Evolutionary conservation across 768 basidiomycete species (phyloP).

Genomic region (Ramaria sp.): DNA sequence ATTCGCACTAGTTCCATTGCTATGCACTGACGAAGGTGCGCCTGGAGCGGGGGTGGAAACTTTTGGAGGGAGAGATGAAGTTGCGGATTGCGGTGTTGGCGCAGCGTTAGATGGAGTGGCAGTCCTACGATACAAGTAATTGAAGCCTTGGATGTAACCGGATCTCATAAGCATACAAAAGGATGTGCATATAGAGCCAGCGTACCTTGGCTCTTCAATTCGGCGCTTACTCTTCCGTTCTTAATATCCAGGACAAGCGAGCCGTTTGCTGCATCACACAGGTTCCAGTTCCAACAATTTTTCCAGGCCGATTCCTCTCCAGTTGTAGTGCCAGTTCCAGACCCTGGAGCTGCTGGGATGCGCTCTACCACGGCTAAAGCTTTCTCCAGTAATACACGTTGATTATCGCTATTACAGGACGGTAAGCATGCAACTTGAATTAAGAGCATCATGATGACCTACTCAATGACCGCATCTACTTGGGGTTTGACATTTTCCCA

Average conservation of each 20-base stretch:
- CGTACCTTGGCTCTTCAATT: slow-evolving; percentile 85
- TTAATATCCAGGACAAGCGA: slow-evolving; percentile 80
- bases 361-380: slow-evolving; percentile 77
- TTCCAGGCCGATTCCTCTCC: slow-evolving; percentile 95
- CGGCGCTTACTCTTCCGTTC: slow-evolving; percentile 86
- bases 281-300: slow-evolving; percentile 98
- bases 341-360: slow-evolving; percentile 42
- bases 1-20: slow-evolving; percentile 24
- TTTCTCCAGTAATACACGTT: slow-evolving; percentile 81
- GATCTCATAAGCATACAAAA: neutral
- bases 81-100: slow-evolving; percentile 49
- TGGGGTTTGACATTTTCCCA: slow-evolving; percentile 90
- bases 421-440: neutral
- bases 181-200: neutral
- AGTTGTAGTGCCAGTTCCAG: slow-evolving; percentile 26
- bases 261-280: slow-evolving; percentile 93
- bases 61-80: slow-evolving; percentile 35
- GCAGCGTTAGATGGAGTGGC: slow-evolving; percentile 40
- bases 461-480: slow-evolving; percentile 84
- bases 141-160: slow-evolving; percentile 55
- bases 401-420: slow-evolving; percentile 44
- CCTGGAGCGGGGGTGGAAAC: slow-evolving; percentile 24
- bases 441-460: slow-evolving; percentile 11
- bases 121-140: slow-evolving; percentile 85
- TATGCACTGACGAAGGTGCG: slow-evolving; percentile 19